Percentiles rank a stretch among this genome's conserved stretches.
These are phyloP conservation scores for Pseudonitzschia delicatissima DNA, from an alignment of 108 stramenopile species.

Conservation along the genomic window DNA sequence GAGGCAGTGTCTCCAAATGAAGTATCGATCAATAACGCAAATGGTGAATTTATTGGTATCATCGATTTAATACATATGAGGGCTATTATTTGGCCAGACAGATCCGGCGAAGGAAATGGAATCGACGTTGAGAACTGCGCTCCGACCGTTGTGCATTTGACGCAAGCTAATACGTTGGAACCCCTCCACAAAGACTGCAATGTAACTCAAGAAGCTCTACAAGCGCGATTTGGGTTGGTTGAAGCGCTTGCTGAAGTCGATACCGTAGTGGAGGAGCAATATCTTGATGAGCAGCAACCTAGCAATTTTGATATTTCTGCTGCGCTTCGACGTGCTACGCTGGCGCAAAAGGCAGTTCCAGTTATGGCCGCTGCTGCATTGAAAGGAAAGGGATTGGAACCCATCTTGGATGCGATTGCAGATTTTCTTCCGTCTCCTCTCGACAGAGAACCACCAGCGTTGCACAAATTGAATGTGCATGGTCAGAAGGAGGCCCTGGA, in stretches of 20 bases:
- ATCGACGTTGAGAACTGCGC: slow-evolving; percentile 66
- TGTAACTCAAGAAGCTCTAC: slow-evolving; percentile 50
- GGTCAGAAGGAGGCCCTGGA: slow-evolving; percentile 20
- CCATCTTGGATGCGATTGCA: slow-evolving; percentile 89
- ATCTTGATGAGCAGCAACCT: slow-evolving; percentile 60
- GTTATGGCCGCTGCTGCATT: slow-evolving; percentile 86
- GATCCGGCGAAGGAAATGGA: slow-evolving; percentile 18
- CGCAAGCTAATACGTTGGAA: slow-evolving; percentile 27
- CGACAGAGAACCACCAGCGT: slow-evolving; percentile 69
- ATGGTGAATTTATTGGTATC: slow-evolving; percentile 85
- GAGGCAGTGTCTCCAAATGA: slow-evolving; percentile 24
- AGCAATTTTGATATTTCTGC: slow-evolving; percentile 59
- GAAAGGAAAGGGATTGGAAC: slow-evolving; percentile 90
- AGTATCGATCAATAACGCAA: slow-evolving; percentile 7
- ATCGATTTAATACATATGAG: slow-evolving; percentile 93
- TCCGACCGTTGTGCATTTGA: slow-evolving; percentile 52
- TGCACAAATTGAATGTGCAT: slow-evolving; percentile 28
- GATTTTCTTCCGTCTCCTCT: slow-evolving; percentile 93
- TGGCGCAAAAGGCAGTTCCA: slow-evolving; percentile 60
- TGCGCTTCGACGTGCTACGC: slow-evolving; percentile 70
- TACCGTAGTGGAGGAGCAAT: slow-evolving; percentile 78
- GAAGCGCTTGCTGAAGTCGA: slow-evolving; percentile 77
- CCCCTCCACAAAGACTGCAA: slow-evolving; percentile 32
- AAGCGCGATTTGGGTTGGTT: slow-evolving; percentile 58
- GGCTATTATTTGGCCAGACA: slow-evolving; percentile 84